Evolutionary conservation across 371 early-diverging fungal genomes (phyloP).

Genomic region (Smittium mucronatum): DNA sequence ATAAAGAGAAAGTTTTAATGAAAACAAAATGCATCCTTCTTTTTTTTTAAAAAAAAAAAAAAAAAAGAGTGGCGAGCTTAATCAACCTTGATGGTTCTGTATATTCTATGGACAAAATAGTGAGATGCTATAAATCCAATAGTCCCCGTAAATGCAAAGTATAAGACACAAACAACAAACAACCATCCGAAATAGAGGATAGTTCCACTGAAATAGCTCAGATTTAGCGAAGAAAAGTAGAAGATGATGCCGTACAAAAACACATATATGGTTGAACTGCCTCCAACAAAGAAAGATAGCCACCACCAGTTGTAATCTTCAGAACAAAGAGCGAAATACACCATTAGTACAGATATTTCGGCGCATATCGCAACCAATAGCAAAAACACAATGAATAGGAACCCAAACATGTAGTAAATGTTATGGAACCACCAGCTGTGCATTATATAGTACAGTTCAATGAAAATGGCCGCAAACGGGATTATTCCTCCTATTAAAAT

Average conservation of each 20-base stretch:
- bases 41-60: too few relatives aligned
- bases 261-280: constrained; percentile 75
- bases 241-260: constrained; percentile 73
- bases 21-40: too few relatives aligned
- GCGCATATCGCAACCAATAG: constrained; percentile 67
- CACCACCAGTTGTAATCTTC: constrained; percentile 95
- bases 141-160: constrained; percentile 62
- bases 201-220: constrained; percentile 57
- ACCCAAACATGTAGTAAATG: constrained; percentile 80
- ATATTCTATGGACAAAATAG: constrained; percentile 66
- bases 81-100: constrained; percentile 70
- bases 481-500: constrained; percentile 72
- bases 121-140: constrained; percentile 66
- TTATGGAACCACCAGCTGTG: constrained; percentile 69
- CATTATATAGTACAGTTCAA: constrained; percentile 76
- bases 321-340: constrained; percentile 79
- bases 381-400: constrained; percentile 64
- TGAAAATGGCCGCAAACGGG: constrained; percentile 82
- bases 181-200: constrained; percentile 90
- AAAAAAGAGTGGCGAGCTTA: too few relatives aligned
- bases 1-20: too few relatives aligned
- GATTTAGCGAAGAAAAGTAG: constrained; percentile 54
- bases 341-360: constrained; percentile 73
- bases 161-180: constrained; percentile 54
- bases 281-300: constrained; percentile 82